A percentile compares a stretch with the other conserved stretches of the same genome.
phyloP scores from a whole-genome alignment of 2,329 filamentous ascomycete genomes.

The Fusarium floridanum region DNA sequence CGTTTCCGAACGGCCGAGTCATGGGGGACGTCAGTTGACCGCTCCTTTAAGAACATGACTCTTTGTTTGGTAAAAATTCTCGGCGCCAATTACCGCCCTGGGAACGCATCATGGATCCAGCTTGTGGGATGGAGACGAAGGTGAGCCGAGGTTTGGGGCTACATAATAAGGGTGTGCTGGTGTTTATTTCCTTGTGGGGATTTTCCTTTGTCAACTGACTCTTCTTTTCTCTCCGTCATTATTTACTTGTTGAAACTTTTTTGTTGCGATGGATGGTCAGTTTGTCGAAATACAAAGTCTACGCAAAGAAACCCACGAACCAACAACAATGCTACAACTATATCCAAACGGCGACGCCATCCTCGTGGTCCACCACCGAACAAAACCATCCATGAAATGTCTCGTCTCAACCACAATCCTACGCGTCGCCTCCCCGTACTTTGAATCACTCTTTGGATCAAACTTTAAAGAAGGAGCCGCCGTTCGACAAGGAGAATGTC shows the following conservation, averaged over 20 bases:
- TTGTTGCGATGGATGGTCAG: neutral
- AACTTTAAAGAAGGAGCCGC: conserved; percentile 5
- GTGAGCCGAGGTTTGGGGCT: neutral
- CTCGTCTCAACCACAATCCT: conserved; percentile 5
- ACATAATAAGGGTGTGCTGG: neutral
- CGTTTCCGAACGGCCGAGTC: conserved; percentile 7
- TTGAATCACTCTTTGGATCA: conserved; percentile 7
- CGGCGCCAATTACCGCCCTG: neutral
- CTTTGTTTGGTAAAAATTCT: neutral
- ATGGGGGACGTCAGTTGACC: conserved; percentile 8
- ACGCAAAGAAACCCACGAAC: neutral
- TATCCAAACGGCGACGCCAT: conserved; percentile 7
- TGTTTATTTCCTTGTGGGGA: neutral
- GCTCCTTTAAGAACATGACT: neutral
- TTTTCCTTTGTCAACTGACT: neutral
- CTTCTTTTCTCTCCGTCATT: neutral
- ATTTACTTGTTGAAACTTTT: neutral
- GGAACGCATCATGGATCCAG: neutral
- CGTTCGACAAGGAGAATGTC: conserved; percentile 6
- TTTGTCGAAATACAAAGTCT: neutral
- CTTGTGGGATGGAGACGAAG: neutral
- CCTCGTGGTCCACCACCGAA: conserved; percentile 3
- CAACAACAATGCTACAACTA: neutral
- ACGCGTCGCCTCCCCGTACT: neutral
- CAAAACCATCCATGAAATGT: conserved; percentile 5